Percentiles rank a stretch among this genome's conserved stretches.
Evolutionary conservation across 2,329 filamentous ascomycete species (phyloP).

Genomic region (Fusarium multiceps): DNA sequence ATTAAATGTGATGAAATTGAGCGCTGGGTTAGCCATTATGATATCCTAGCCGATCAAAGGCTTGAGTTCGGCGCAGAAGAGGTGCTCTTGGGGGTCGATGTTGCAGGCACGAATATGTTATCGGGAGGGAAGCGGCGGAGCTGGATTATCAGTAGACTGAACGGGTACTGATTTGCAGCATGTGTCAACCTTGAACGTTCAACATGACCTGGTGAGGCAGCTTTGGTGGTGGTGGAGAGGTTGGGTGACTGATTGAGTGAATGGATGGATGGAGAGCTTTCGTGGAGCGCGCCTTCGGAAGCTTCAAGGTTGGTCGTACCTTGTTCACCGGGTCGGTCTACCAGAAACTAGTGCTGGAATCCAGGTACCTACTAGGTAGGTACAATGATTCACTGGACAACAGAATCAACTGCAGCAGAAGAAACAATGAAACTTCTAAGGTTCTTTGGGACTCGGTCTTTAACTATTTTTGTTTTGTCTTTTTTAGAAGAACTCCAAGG

Average conservation of each 20-base stretch:
- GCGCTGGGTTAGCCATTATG: conserved; percentile 74
- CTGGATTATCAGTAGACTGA: not conserved
- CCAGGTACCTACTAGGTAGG: not conserved
- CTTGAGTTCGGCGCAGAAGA: not conserved
- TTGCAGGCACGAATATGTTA: not conserved
- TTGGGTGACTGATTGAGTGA: conserved; percentile 32
- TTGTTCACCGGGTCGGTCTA: not conserved
- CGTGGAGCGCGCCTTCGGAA: conserved; percentile 20
- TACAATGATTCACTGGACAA: not conserved
- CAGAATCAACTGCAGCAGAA: not conserved
- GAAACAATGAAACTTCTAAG: not conserved
- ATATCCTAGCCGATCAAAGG: not conserved
- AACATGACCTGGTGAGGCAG: conserved; percentile 23
- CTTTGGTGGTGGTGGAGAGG: conserved; percentile 40
- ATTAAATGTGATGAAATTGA: conserved; percentile 99
- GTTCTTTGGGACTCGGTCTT: not conserved
- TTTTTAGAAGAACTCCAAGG: not conserved
- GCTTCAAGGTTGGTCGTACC: conserved; percentile 1
- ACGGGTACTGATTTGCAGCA: not conserved
- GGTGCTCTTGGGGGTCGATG: not conserved
- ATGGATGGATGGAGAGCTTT: not conserved
- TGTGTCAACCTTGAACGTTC: conserved; percentile 18
- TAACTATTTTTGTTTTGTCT: not conserved
- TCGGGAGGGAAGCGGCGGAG: conserved; percentile 6
- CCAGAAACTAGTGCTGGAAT: not conserved